Evolutionary conservation across 352 stramenopile species (phyloP).

Genomic region (Pythium diclinum): DNA sequence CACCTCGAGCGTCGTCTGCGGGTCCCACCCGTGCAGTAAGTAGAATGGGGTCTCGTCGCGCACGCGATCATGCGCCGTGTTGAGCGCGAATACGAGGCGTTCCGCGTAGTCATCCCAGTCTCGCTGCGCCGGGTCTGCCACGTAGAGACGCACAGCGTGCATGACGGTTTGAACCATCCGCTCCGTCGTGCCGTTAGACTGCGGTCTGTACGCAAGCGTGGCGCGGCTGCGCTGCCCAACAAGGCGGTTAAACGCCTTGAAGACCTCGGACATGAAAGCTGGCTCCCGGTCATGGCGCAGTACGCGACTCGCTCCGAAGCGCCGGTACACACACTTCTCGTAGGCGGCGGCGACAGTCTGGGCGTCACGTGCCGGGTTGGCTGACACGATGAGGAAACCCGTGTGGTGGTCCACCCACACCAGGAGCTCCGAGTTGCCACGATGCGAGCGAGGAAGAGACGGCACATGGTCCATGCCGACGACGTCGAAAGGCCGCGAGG

Average conservation of each 20-base stretch:
- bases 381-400: constrained; percentile 17
- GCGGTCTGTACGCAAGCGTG: constrained; percentile 25
- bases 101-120: constrained; percentile 36
- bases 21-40: constrained; percentile 25
- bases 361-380: constrained; percentile 6
- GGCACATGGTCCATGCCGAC: constrained; percentile 33
- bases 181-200: constrained; percentile 24
- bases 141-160: constrained; percentile 22
- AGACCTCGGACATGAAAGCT: constrained; percentile 30
- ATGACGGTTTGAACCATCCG: constrained; percentile 28
- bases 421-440: constrained; percentile 33
- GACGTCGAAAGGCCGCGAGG: constrained; percentile 26
- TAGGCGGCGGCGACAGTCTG: constrained; percentile 23
- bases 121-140: constrained; percentile 18
- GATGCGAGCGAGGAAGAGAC: constrained; percentile 23
- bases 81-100: constrained; percentile 18
- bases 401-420: constrained; percentile 27
- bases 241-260: constrained; percentile 22
- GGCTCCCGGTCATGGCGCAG: constrained; percentile 29
- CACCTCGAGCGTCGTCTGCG: constrained; percentile 13
- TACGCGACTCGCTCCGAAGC: constrained; percentile 21
- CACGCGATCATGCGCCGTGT: constrained; percentile 11
- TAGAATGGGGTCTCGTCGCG: constrained; percentile 21
- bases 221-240: constrained; percentile 13
- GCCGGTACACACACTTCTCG: constrained; percentile 21